Conservation (phyloP, 768 basidiomycete species). For the Lactarius akahatsu region DNA sequence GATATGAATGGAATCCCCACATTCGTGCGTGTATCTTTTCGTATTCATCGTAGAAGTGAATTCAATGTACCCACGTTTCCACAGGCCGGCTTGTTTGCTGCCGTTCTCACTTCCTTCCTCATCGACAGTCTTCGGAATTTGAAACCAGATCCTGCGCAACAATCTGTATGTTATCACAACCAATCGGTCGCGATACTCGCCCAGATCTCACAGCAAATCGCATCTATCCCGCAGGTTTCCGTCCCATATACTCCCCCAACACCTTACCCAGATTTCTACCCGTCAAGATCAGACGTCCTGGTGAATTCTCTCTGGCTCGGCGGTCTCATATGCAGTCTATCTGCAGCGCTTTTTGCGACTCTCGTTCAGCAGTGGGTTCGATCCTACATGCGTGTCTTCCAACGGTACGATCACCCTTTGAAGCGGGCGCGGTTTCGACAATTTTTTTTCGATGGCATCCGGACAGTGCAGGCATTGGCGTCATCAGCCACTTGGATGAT, state of each 20-base stretch:
- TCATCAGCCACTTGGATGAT: too few species aligned
- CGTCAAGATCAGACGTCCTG: not conserved
- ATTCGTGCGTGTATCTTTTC: not conserved
- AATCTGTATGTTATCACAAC: not conserved
- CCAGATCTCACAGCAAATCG: slow-evolving; percentile 11
- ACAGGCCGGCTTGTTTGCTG: slow-evolving; percentile 16
- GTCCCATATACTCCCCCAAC: not conserved
- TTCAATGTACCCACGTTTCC: not conserved
- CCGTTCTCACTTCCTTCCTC: slow-evolving; percentile 5
- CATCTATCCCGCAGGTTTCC: not conserved
- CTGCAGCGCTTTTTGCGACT: too few species aligned
- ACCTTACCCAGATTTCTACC: not conserved
- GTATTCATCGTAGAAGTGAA: not conserved
- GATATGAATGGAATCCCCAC: not conserved
- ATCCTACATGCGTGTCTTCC: too few species aligned
- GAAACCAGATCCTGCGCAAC: not conserved
- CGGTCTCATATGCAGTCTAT: too few species aligned
- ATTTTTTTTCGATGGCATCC: too few species aligned
- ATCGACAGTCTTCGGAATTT: not conserved
- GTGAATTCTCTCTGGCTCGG: not conserved
- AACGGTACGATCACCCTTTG: too few species aligned
- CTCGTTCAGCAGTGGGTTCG: too few species aligned
- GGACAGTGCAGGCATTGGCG: too few species aligned
- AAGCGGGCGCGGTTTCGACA: too few species aligned
- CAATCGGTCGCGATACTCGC: slow-evolving; percentile 1